phyloP scores from a whole-genome alignment of 257 asterid species.

The Cynanchum wilfordii region DNA sequence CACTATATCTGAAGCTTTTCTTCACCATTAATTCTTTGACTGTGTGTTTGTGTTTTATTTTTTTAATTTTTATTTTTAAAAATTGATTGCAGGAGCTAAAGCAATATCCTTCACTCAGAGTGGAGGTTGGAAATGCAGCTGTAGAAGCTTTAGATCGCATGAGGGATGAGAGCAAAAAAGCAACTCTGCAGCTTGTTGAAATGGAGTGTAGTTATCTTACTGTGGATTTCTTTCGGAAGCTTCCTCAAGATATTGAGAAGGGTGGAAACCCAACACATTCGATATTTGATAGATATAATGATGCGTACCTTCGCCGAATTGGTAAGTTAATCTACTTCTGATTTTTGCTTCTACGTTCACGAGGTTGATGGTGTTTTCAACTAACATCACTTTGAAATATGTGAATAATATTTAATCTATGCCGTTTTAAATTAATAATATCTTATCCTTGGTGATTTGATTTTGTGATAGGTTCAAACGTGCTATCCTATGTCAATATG shows the following conservation, averaged over 20 bases:
- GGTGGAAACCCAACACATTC: slow-evolving; percentile 99
- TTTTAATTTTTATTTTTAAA: no score
- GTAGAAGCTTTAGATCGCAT: slow-evolving; percentile 83
- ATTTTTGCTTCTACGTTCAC: neutral
- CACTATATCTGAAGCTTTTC: neutral
- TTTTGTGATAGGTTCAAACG: slow-evolving; percentile 65
- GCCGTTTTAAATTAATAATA: no score
- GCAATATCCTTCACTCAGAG: slow-evolving; percentile 93
- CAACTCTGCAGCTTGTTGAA: slow-evolving; percentile 89
- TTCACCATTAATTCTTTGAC: neutral
- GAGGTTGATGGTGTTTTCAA: neutral
- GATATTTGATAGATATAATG: slow-evolving; percentile 90
- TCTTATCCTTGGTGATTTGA: neutral
- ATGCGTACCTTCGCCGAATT: slow-evolving; percentile 80
- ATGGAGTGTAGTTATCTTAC: slow-evolving; percentile 92
- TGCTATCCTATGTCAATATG: slow-evolving; percentile 88
- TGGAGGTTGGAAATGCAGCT: slow-evolving; percentile 84
- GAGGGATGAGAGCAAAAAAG: slow-evolving; percentile 95
- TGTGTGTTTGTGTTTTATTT: neutral
- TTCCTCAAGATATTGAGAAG: slow-evolving; percentile 98
- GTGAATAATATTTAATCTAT: no score
- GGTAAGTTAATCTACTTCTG: slow-evolving; percentile 40
- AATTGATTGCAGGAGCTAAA: slow-evolving; percentile 65
- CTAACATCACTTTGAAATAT: neutral
- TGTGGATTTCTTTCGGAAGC: slow-evolving; percentile 94